Conservation (phyloP, 805 yeast genomes). For the Metschnikowia vanudenii region DNA sequence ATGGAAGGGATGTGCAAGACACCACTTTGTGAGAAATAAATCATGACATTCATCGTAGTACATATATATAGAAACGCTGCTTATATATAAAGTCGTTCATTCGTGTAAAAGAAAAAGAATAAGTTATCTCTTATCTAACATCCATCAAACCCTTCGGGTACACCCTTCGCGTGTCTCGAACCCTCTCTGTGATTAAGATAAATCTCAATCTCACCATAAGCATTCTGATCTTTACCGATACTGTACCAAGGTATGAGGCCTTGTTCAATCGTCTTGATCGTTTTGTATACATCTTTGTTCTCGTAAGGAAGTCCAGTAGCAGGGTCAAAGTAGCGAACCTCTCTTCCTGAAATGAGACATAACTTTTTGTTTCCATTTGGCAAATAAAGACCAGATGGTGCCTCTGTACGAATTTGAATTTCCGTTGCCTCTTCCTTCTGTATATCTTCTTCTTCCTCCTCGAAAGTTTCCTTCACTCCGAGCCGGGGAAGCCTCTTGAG, state of each 20-base stretch:
- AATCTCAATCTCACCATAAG: conserved; percentile 47
- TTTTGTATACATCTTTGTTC: conserved; percentile 75
- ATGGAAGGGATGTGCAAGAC: conserved; percentile 63
- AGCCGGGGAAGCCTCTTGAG: conserved; percentile 55
- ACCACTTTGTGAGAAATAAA: conserved; percentile 11
- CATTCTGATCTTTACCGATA: conserved; percentile 50
- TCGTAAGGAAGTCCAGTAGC: conserved; percentile 82
- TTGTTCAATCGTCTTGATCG: conserved; percentile 49
- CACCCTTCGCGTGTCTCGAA: conserved; percentile 75
- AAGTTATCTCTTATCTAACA: background rate
- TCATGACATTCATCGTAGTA: background rate
- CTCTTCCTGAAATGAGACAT: conserved; percentile 75
- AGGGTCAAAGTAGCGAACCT: conserved; percentile 86
- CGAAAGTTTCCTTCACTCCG: conserved; percentile 53
- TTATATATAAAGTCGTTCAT: background rate
- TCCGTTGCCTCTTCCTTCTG: conserved; percentile 42
- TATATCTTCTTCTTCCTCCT: conserved; percentile 38
- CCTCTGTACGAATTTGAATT: conserved; percentile 55
- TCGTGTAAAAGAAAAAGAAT: background rate
- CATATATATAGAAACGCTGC: background rate
- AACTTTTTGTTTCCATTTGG: conserved; percentile 66
- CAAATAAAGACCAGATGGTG: conserved; percentile 71
- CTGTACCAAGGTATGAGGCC: conserved; percentile 55
- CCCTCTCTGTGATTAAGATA: conserved; percentile 50
- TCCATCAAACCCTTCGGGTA: conserved; percentile 77